Conservation (phyloP, 2,329 filamentous ascomycete species). For the Coleophoma eucalyptorum region DNA sequence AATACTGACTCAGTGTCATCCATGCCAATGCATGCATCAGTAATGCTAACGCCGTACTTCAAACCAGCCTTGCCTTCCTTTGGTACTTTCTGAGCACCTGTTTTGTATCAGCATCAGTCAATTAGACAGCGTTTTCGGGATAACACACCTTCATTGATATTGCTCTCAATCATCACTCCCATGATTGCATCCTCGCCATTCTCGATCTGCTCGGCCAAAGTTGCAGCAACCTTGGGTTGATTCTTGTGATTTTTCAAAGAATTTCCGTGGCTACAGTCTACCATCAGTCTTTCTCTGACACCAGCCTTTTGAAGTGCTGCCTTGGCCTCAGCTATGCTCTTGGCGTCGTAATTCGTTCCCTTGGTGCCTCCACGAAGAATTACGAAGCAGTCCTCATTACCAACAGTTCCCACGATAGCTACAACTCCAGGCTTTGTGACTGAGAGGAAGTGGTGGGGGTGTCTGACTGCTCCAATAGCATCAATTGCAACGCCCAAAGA, state of each 20-base stretch:
- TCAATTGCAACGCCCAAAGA: conserved; percentile 87
- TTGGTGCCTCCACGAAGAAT: conserved; percentile 90
- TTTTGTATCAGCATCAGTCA: conserved; percentile 3
- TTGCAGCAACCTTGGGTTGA: conserved; percentile 87
- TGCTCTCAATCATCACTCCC: conserved; percentile 98
- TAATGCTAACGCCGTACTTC: conserved; percentile 94
- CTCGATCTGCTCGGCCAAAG: conserved; percentile 78
- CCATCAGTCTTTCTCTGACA: conserved; percentile 78
- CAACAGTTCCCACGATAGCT: conserved; percentile 88
- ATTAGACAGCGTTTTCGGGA: conserved; percentile 15
- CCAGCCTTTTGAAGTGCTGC: conserved; percentile 71
- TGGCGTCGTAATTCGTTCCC: conserved; percentile 89
- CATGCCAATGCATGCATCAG: conserved; percentile 95
- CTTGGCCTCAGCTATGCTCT: conserved; percentile 82
- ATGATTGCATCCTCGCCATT: conserved; percentile 84
- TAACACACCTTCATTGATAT: conserved; percentile 79
- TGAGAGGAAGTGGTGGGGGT: conserved; percentile 94
- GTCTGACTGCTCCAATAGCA: conserved; percentile 86
- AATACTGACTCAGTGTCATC: conserved; percentile 81
- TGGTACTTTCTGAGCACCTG: conserved; percentile 86
- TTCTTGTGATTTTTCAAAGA: conserved; percentile 96
- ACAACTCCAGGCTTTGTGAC: conserved; percentile 96
- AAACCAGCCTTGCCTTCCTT: conserved; percentile 79
- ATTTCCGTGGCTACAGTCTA: conserved; percentile 97
- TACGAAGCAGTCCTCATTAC: conserved; percentile 96